Evolutionary conservation across 1,284 basidiomycete genomes (phyloP), one percentile per base, ranked within the genome.

Genomic region (Ceratobasidium sp.): DNA sequence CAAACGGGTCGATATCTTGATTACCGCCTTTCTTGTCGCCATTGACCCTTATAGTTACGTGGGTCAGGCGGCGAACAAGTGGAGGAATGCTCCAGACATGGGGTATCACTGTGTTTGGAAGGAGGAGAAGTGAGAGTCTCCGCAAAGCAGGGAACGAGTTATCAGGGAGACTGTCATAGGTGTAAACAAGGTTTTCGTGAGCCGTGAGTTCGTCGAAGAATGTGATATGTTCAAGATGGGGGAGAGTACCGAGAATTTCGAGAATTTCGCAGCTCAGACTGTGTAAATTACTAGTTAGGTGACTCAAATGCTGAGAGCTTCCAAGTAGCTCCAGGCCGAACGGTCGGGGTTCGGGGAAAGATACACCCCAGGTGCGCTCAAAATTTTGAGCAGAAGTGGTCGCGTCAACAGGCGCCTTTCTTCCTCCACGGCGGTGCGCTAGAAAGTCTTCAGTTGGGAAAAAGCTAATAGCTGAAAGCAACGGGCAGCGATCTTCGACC

Each of bases 271-370:
- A 29, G n/a, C 15, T 31, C 7, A 45, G 27, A n/a, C 11, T 31
- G n/a, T 31, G n/a, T 47, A 56, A 14, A 27, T 56, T 65, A 36
- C 17, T 33, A 27, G 15, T 41, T 4, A 41, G 36, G 36, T 11
- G 36, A 41, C 6, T 41, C 36, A 41, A 11, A 41, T 41, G 36
- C 36, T 41, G 36, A 41, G 36, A 14, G 87, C 81, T 79, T 94
- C 94, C 33, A 91, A 92, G 82, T 94, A 94, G 2, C 93, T 93
- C 93, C 94, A 95, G 0, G 94, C 90, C 78, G 89, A 89, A 73
- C 90, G 90, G 77, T 93, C 93, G 77, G 94, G 93, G 78, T 96
- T 95, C 45, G 98, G 87, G 80, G 99, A 96, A 79, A 94, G 17
- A 65, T 47, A 36, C 29, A 50, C 27, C 29, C 31, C 48, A 65